These are phyloP conservation scores for Delphinella strobiligena DNA, from an alignment of 2,329 filamentous ascomycete species.

Conservation along the genomic window DNA sequence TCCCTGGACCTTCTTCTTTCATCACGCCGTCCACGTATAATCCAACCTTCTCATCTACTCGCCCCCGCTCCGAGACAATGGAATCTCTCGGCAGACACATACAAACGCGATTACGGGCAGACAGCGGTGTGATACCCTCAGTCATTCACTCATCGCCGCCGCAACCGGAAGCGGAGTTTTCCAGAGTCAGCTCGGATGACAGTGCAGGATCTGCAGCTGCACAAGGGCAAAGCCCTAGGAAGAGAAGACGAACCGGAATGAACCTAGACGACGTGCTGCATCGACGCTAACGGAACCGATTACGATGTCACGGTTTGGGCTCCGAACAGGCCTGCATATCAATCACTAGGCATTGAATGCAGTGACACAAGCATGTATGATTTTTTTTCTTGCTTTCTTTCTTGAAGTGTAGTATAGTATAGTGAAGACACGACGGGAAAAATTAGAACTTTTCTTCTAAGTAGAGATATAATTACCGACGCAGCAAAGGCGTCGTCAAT, in stretches of 20 bases:
- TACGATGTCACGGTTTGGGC: too few species aligned
- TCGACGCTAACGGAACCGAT: neutral
- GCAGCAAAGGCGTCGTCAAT: too few species aligned
- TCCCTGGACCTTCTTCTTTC: conserved; percentile 5
- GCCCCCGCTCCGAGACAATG: conserved; percentile 15
- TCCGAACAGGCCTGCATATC: too few species aligned
- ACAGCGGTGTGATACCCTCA: conserved; percentile 5
- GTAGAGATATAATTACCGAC: too few species aligned
- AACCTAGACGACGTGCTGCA: neutral
- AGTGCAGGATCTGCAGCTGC: neutral
- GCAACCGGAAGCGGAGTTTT: neutral
- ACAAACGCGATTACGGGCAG: conserved; percentile 5
- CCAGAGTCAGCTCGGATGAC: neutral
- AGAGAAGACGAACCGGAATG: neutral
- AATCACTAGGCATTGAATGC: too few species aligned
- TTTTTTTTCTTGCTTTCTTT: too few species aligned
- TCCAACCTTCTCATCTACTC: conserved; percentile 13
- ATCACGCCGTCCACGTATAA: conserved; percentile 5
- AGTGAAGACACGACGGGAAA: too few species aligned
- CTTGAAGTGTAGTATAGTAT: too few species aligned
- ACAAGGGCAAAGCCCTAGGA: neutral
- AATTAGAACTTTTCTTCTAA: too few species aligned
- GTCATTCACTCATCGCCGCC: conserved; percentile 3
- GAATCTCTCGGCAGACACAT: conserved; percentile 5
- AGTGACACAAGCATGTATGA: too few species aligned